phyloP scores from a whole-genome alignment of 2,329 filamentous ascomycete species.

The Alternaria atra region DNA sequence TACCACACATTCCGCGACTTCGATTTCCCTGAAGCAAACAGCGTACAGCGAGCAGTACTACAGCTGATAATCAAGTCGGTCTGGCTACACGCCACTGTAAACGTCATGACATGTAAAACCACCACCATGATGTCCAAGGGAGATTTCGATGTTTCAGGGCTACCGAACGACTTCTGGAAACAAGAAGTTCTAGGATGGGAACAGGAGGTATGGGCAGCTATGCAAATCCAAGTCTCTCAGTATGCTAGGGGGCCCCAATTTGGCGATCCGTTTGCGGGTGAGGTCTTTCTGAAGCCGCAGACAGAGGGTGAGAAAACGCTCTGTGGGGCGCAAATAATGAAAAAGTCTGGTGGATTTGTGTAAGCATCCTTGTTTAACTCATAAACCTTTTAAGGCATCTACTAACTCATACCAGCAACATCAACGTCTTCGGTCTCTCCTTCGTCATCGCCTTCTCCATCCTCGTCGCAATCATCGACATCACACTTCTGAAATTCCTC shows the following conservation, averaged over 20 bases:
- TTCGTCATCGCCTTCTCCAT: constrained; percentile 27
- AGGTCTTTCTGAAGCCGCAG: neutral
- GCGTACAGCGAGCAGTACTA: neutral
- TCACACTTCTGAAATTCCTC: constrained; percentile 26
- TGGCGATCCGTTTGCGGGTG: neutral
- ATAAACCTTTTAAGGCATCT: neutral
- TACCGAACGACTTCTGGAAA: constrained; percentile 32
- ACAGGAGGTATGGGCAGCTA: constrained; percentile 18
- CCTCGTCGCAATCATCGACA: constrained; percentile 17
- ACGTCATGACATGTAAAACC: neutral
- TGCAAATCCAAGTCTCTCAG: constrained; percentile 23
- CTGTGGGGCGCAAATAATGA: constrained; percentile 26
- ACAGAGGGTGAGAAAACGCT: constrained; percentile 25
- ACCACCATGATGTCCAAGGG: constrained; percentile 11
- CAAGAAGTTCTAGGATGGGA: constrained; percentile 32
- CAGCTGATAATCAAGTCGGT: neutral
- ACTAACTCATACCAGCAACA: constrained; percentile 20
- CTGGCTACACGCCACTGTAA: neutral
- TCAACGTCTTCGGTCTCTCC: constrained; percentile 33
- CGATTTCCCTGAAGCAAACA: neutral
- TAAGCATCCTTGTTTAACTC: constrained; percentile 8
- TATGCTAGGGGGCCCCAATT: constrained; percentile 14
- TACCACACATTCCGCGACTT: neutral
- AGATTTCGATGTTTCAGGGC: constrained; percentile 14
- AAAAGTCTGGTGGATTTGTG: constrained; percentile 29